These are phyloP conservation scores for Citrus sp. DNA, from an alignment of 345 rosid genomes.

Conservation along the genomic window DNA sequence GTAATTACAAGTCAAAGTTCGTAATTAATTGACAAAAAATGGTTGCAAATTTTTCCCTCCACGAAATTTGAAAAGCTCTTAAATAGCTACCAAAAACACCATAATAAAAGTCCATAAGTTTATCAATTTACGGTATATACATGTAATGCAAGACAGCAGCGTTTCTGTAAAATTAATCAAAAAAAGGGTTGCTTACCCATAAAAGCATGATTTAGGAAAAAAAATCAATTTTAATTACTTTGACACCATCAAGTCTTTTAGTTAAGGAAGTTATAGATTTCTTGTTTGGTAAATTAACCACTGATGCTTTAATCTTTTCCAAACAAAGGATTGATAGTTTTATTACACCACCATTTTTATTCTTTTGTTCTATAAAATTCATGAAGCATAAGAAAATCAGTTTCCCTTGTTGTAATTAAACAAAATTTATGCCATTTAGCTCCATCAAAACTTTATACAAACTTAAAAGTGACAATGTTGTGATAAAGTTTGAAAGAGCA, in stretches of 20 bases:
- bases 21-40: not conserved
- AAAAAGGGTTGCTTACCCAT: no score
- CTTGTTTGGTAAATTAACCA: not conserved
- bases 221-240: no score
- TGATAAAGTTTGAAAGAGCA: not conserved
- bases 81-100: not conserved
- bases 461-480: not conserved
- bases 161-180: not conserved
- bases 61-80: not conserved
- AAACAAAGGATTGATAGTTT: not conserved
- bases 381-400: not conserved
- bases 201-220: no score
- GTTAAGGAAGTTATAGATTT: not conserved
- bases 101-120: not conserved
- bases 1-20: not conserved
- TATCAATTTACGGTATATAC: not conserved
- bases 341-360: not conserved
- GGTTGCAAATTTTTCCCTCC: not conserved
- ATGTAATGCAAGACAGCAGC: no score
- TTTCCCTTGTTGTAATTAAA: not conserved
- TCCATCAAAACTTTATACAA: not conserved
- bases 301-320: not conserved
- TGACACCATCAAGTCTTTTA: not conserved
- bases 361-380: not conserved
- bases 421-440: not conserved